These are phyloP conservation scores for Ustulina deusta DNA, from an alignment of 2,329 filamentous ascomycete species.

Conservation along the genomic window DNA sequence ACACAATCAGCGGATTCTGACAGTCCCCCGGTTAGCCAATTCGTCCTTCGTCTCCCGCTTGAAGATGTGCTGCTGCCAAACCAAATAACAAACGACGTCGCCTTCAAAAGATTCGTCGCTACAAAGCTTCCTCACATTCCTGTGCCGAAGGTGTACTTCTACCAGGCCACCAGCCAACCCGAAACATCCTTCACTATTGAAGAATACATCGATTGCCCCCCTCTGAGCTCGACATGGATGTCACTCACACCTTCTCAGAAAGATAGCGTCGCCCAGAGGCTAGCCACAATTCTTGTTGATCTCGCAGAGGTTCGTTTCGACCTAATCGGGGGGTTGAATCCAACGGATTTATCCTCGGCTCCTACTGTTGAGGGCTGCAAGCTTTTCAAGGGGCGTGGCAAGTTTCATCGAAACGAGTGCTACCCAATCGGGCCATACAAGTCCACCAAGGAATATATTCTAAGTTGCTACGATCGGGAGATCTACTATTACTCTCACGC, in stretches of 20 bases:
- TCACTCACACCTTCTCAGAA: conserved; percentile 19
- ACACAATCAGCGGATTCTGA: too few species aligned
- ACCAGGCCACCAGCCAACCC: conserved; percentile 15
- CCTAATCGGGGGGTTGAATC: conserved; percentile 28
- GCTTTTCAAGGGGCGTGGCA: conserved; percentile 27
- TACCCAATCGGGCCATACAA: conserved; percentile 32
- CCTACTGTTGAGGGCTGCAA: conserved; percentile 34
- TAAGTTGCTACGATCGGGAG: conserved; percentile 32
- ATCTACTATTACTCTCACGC: conserved; percentile 29
- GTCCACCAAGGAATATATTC: conserved; percentile 34
- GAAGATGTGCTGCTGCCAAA: conserved; percentile 20
- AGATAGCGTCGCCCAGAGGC: conserved; percentile 4
- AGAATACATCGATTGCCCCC: conserved; percentile 25
- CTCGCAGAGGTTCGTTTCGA: conserved; percentile 27
- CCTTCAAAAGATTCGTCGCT: conserved; percentile 31
- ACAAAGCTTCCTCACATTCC: conserved; percentile 31
- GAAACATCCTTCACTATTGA: conserved; percentile 25
- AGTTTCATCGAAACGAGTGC: conserved; percentile 31
- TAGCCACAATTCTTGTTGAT: conserved; percentile 27
- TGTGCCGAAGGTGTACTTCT: conserved; percentile 24
- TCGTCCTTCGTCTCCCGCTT: conserved; percentile 27
- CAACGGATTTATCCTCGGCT: conserved; percentile 5
- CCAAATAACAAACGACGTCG: conserved; percentile 33
- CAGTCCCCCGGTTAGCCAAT: too few species aligned
- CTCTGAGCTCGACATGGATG: conserved; percentile 27